phyloP scores from a whole-genome alignment of 208 protist species.

The Naegleria fowleri region DNA sequence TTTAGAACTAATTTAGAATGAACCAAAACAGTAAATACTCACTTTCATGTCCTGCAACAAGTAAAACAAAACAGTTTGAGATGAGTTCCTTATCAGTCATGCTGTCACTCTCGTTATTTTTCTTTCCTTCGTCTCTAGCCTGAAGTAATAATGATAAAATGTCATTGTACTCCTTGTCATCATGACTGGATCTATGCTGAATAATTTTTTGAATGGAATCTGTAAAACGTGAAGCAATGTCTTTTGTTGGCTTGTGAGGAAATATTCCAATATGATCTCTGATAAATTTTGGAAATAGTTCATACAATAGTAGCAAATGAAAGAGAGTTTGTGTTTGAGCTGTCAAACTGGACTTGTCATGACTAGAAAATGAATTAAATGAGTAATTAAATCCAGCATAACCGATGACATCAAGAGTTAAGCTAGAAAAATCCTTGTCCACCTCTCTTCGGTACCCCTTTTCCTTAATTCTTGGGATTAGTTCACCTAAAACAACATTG shows the following conservation, averaged over 20 bases:
- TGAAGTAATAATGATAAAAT: neutral
- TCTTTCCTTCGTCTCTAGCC: neutral
- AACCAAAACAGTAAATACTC: no score
- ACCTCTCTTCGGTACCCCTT: neutral
- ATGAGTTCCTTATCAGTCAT: neutral
- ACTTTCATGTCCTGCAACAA: slow-evolving; percentile 28
- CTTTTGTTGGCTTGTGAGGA: neutral
- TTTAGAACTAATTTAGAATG: no score
- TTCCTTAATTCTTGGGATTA: neutral
- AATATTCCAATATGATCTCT: neutral
- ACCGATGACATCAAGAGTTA: neutral
- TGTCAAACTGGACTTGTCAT: neutral
- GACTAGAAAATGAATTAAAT: neutral
- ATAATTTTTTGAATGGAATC: neutral
- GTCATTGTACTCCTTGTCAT: neutral
- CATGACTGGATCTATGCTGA: neutral
- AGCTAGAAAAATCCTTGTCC: neutral
- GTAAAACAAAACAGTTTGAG: slow-evolving; percentile 4
- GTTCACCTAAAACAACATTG: neutral
- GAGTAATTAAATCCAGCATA: neutral
- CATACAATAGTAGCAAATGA: neutral
- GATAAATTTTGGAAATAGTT: neutral
- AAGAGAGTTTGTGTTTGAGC: neutral
- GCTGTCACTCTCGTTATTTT: neutral
- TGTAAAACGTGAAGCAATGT: neutral